These are phyloP conservation scores for Diospyros lotus DNA, from an alignment of 148 eudicot species.

Conservation along the genomic window DNA sequence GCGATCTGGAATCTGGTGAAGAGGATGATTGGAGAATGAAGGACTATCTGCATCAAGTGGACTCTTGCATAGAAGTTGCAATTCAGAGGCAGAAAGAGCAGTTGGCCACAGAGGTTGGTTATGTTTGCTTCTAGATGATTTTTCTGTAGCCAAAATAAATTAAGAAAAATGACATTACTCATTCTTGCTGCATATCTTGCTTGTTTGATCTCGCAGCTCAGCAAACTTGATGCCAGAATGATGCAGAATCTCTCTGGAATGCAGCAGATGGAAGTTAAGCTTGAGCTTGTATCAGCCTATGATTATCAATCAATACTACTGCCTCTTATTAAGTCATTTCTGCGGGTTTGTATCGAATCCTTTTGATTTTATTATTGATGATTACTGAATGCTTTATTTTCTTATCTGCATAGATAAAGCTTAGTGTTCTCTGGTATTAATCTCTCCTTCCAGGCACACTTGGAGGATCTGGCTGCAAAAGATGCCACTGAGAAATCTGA, in stretches of 20 bases:
- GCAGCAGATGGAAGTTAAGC: conserved; percentile 74
- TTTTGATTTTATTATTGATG: neutral
- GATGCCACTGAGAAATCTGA: conserved; percentile 97
- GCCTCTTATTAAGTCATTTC: conserved; percentile 69
- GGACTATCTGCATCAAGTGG: conserved; percentile 65
- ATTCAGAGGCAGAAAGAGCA: conserved; percentile 77
- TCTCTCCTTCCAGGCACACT: conserved; percentile 47
- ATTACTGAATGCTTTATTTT: neutral
- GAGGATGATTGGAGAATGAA: conserved; percentile 67
- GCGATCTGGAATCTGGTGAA: conserved; percentile 80
- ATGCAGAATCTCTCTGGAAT: conserved; percentile 55
- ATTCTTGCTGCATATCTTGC: conserved; percentile 25
- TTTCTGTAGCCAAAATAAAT: neutral
- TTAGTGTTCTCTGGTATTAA: neutral
- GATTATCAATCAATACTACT: conserved; percentile 65
- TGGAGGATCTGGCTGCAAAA: conserved; percentile 91
- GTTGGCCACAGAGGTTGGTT: conserved; percentile 61
- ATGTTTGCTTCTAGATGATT: conserved; percentile 13
- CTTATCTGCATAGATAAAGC: neutral
- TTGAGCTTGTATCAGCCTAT: conserved; percentile 53
- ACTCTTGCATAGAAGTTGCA: conserved; percentile 63
- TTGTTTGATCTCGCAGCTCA: conserved; percentile 54
- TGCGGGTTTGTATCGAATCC: conserved; percentile 60
- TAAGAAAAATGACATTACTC: neutral
- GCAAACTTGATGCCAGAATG: conserved; percentile 81